Base-by-base conservation (phyloP, 2,329 filamentous ascomycete species). In the Ophiocordyceps robertsii region DNA sequence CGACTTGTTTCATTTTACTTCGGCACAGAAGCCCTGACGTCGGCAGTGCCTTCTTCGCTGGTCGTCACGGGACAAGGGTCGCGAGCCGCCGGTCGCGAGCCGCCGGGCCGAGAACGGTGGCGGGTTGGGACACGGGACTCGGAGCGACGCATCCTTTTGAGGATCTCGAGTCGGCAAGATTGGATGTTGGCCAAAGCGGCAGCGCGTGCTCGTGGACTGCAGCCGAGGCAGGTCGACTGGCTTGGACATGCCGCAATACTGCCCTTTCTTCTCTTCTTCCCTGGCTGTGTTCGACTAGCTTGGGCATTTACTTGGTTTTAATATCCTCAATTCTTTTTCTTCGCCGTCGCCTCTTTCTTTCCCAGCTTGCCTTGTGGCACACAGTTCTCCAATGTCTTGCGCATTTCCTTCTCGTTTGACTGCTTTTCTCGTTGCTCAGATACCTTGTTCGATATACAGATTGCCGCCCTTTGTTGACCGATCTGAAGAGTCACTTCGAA, bases 361-460 rank as follows among this genome's bases (percentile, higher is more conserved):
- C 55, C 49, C 43, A 48, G 42, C 48, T 55, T 49, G 48, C 54
- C 45, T 51, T 48, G 46, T 46, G 47, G 46, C 35, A 21, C 11
- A 12, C 12, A n/a, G n/a, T 6, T 16, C 35, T 24, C n/a, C 11
- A 11, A 19, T 30, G 29, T 11, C 51, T 45, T 52, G 49, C 41
- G 54, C 39, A 27, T 51, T 46, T 49, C 44, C 51, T 37, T 47
- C 16, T 45, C 46, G 43, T 51, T 48, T 44, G 50, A 52, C 47
- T 51, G 49, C 37, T 41, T 45, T 41, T 51, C 44, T 55, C 41
- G 43, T 45, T 53, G 61, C 57, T 63, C 67, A 69, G 68, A 74
- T 74, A 74, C 72, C 70, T 75, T 75, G 71, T 75, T 73, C 69
- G 65, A 74, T 70, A 71, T 70, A 71, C 60, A 61, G 56, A 63